Evolutionary conservation across 352 stramenopile genomes (phyloP), one percentile per base, ranked within the genome.

Genomic region (Halophytophthora batemanensis): DNA sequence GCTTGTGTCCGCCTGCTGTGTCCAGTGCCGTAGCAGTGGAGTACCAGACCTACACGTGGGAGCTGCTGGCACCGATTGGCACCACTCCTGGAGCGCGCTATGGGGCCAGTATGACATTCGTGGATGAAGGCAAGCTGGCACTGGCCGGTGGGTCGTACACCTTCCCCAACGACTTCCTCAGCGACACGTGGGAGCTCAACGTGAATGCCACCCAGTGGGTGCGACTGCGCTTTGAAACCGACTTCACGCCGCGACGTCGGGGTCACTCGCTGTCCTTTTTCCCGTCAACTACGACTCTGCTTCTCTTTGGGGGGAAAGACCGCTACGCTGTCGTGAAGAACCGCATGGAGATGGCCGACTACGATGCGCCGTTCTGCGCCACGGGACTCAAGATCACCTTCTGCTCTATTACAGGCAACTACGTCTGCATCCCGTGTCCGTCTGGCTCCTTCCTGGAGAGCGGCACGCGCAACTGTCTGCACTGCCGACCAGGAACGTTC

Each of bases 101-200:
- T 39, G 78, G 78, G 13, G 57, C 77, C 1, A 71, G 74, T 2
- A 60, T 84, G 13, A 54, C 56, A 11, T 79, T 86, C 47, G 56
- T 87, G 21, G 74, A 87, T 33, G 66, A 85, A 46, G 77, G 78
- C 12, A 82, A 80, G 45, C 37, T 90, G 6, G 63, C 73, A 23
- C 57, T 91, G 6, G 60, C 68, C 6, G 81, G 78, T 3, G 81
- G 81, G 11, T 91, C 81, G 13, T 87, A 77, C 45, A 71, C 65
- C n/a, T 91, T 91, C 48, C 81, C 81, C 5, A 86, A 66, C 43
- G 81, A 91, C 45, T 91, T 86, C 41, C 62, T 91, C 4, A 70
- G 63, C 28, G 81, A 91, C 35, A 58, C 66, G 13, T 91, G 81
- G 81, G 81, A 89, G 46, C 59, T 87, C 39, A 86, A 89, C 17